These are phyloP conservation scores for Rhodotorula sp. DNA, from an alignment of 1,284 basidiomycete species.

Conservation along the genomic window DNA sequence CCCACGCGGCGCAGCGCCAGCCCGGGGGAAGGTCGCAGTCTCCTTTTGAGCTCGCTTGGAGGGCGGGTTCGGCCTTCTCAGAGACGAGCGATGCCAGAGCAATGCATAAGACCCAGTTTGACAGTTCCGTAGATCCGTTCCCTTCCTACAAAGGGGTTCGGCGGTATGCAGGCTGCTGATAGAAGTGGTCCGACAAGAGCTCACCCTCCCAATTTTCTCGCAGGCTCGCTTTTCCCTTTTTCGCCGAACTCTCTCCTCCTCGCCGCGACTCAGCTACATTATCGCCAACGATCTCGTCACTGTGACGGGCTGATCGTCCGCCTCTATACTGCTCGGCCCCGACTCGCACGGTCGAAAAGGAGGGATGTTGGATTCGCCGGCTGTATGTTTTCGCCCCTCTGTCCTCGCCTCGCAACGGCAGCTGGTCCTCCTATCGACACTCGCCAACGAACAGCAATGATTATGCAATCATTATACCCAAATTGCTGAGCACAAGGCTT, in stretches of 20 bases:
- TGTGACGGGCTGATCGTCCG: neutral
- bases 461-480: conserved; percentile 1
- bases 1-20: conserved; percentile 3
- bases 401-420: neutral
- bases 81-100: conserved; percentile 4
- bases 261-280: neutral
- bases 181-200: conserved; percentile 11
- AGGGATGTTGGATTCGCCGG: neutral
- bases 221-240: neutral
- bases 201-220: neutral
- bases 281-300: neutral
- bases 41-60: neutral
- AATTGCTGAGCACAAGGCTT: neutral
- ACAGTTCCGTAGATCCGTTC: conserved; percentile 8
- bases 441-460: neutral
- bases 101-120: conserved; percentile 7
- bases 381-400: neutral
- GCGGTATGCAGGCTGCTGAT: conserved; percentile 13
- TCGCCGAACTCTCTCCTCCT: neutral
- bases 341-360: neutral
- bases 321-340: neutral
- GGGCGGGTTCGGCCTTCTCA: too few relatives aligned
- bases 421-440: neutral
- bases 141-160: neutral
- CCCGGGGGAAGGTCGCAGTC: neutral